These are phyloP conservation scores for Plasmodium coatneyi DNA, from an alignment of 169 alveolate genomes.

Conservation along the genomic window DNA sequence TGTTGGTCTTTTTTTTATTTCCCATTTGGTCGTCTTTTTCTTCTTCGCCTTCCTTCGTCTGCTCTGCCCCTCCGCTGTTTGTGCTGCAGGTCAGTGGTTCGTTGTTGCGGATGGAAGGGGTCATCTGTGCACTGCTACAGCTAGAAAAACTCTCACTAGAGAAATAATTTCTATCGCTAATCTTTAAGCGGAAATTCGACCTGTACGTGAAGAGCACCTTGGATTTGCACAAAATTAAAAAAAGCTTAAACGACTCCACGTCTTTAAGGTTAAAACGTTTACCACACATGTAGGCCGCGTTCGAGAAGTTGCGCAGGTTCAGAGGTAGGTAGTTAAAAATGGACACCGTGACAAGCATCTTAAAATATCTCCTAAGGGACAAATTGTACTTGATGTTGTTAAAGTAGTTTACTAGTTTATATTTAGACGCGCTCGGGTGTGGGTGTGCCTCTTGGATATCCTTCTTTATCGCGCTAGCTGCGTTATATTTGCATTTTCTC, in stretches of 20 bases:
- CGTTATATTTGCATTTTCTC: constrained; percentile 14
- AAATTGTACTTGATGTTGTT: constrained; percentile 34
- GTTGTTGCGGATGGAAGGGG: background rate
- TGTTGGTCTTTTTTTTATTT: background rate
- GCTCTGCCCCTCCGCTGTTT: background rate
- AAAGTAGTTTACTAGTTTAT: constrained; percentile 42
- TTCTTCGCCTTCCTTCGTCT: background rate
- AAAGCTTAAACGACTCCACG: constrained; percentile 24
- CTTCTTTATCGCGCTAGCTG: constrained; percentile 14
- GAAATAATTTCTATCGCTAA: constrained; percentile 15
- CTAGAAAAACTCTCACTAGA: background rate
- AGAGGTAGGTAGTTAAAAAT: constrained; percentile 52
- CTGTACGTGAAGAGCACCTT: constrained; percentile 61
- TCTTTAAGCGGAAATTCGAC: constrained; percentile 57
- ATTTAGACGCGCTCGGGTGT: constrained; percentile 22
- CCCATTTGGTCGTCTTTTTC: background rate
- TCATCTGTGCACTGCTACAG: background rate
- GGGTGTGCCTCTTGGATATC: background rate
- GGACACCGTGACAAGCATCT: constrained; percentile 49
- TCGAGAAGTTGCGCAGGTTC: constrained; percentile 41
- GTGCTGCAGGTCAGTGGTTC: background rate
- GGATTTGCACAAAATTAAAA: constrained; percentile 59
- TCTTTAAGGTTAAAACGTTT: constrained; percentile 30
- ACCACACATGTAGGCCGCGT: constrained; percentile 38
- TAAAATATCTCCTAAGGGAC: constrained; percentile 49